A percentile compares a stretch with the other conserved stretches of the same genome.
These are phyloP conservation scores for Phallus indusiatus DNA, from an alignment of 768 basidiomycete species.

Conservation along the genomic window DNA sequence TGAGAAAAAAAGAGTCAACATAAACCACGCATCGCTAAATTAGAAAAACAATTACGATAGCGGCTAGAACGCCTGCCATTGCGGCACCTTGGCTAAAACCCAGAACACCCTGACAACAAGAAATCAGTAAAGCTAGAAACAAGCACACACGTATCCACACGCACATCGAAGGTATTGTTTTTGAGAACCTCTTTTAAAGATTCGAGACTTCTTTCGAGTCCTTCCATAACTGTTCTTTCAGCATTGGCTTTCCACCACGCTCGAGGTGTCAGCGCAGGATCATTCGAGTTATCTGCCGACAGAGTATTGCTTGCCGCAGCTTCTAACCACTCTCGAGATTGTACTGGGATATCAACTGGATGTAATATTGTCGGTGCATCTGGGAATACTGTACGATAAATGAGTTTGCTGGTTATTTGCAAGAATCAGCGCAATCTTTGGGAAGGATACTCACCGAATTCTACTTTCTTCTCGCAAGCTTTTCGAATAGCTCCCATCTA, in stretches of 20 bases:
- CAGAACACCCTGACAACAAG: slow-evolving; percentile 51
- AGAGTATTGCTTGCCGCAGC: slow-evolving; percentile 25
- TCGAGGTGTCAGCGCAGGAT: slow-evolving; percentile 48
- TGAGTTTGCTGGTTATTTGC: neutral
- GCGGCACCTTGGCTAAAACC: slow-evolving; percentile 82
- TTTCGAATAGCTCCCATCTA: slow-evolving; percentile 70
- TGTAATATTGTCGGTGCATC: slow-evolving; percentile 61
- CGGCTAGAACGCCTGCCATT: slow-evolving; percentile 60
- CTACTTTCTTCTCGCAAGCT: slow-evolving; percentile 52
- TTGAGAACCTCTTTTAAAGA: slow-evolving; percentile 47
- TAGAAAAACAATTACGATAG: slow-evolving; percentile 36
- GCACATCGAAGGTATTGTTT: slow-evolving; percentile 56
- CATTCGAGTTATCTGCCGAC: slow-evolving; percentile 20
- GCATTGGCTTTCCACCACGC: slow-evolving; percentile 63
- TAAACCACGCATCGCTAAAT: neutral
- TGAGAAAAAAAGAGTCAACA: neutral
- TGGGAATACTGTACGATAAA: slow-evolving; percentile 46
- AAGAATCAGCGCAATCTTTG: neutral
- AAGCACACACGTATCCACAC: slow-evolving; percentile 17
- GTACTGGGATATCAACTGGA: slow-evolving; percentile 47
- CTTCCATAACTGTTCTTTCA: slow-evolving; percentile 40
- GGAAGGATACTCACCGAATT: slow-evolving; percentile 40
- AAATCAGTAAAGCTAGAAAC: neutral
- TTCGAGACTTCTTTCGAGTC: slow-evolving; percentile 49
- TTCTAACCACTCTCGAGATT: slow-evolving; percentile 28